Percentiles rank a stretch among this genome's conserved stretches.
Evolutionary conservation across 1,284 basidiomycete species (phyloP).

Genomic region (Ustilago trichophora): DNA sequence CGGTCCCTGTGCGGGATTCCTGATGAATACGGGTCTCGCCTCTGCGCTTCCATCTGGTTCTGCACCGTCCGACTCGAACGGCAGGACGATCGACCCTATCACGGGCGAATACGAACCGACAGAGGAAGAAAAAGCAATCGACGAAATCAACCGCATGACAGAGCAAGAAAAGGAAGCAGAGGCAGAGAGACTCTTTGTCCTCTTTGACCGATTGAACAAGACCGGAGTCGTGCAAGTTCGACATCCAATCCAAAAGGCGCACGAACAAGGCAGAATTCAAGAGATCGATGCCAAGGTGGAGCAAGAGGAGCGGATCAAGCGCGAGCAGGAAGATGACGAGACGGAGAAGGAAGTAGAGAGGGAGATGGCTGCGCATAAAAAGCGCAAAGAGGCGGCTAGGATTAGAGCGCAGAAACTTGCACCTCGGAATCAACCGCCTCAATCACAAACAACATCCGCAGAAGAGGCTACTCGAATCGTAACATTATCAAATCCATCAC

Average conservation of each 20-base stretch:
- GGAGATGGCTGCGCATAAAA: constrained; percentile 27
- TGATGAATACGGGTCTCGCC: constrained; percentile 40
- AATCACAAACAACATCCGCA: too few relatives aligned
- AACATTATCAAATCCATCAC: background rate
- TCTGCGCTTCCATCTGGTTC: constrained; percentile 37
- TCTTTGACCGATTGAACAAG: constrained; percentile 57
- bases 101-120: constrained; percentile 53
- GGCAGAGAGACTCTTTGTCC: constrained; percentile 52
- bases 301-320: constrained; percentile 16
- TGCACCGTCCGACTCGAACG: constrained; percentile 4
- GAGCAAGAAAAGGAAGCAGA: constrained; percentile 57
- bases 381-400: constrained; percentile 29
- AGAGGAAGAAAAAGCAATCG: constrained; percentile 30
- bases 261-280: constrained; percentile 40
- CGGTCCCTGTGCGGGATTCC: constrained; percentile 59
- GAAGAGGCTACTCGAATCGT: too few relatives aligned
- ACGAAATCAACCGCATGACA: constrained; percentile 46
- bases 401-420: constrained; percentile 24
- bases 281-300: constrained; percentile 31
- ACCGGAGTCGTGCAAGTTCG: constrained; percentile 53
- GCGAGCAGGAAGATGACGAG: constrained; percentile 40
- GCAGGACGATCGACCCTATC: constrained; percentile 50
- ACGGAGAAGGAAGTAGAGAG: constrained; percentile 35
- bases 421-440: background rate
- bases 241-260: constrained; percentile 43